Conservation (phyloP, 371 early-diverging fungal genomes). For the Haplosporangium sp. region DNA sequence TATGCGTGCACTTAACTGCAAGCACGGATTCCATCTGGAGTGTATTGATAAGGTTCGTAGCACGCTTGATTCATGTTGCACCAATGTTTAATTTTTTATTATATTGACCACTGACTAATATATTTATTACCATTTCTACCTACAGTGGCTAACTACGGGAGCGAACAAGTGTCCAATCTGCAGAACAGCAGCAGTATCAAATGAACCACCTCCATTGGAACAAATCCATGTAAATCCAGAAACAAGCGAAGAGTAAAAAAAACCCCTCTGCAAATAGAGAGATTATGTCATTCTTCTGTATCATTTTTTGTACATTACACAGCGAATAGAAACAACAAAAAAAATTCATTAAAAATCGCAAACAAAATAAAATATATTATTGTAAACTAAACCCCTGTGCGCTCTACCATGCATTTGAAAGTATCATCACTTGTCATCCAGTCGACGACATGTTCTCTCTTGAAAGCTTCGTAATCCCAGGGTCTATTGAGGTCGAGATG, state of each 20-base stretch:
- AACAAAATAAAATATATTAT: not conserved
- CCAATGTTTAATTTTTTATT: not conserved
- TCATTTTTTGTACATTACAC: not conserved
- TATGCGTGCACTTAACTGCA: conserved; percentile 77
- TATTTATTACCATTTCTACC: not conserved
- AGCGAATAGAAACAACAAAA: not conserved
- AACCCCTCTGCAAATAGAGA: too few relatives aligned
- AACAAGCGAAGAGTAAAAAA: conserved; percentile 11
- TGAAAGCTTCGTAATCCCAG: conserved; percentile 48
- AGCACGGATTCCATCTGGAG: conserved; percentile 84
- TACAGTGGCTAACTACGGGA: conserved; percentile 60
- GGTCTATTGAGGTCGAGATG: conserved; percentile 26
- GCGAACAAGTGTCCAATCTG: conserved; percentile 64
- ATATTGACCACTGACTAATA: not conserved
- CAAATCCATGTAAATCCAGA: conserved; percentile 17
- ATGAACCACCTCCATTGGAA: conserved; percentile 17
- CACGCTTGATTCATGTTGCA: not conserved
- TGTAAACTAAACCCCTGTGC: conserved; percentile 7
- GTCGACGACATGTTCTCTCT: conserved; percentile 22
- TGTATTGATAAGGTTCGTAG: conserved; percentile 76
- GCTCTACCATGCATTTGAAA: conserved; percentile 30
- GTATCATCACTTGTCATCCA: conserved; percentile 30
- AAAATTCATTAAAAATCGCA: not conserved
- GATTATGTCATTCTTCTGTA: not conserved
- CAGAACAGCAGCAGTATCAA: conserved; percentile 48